phyloP scores from a whole-genome alignment of 192 early-diverging fungal genomes.

The Chytriomyces confervae region DNA sequence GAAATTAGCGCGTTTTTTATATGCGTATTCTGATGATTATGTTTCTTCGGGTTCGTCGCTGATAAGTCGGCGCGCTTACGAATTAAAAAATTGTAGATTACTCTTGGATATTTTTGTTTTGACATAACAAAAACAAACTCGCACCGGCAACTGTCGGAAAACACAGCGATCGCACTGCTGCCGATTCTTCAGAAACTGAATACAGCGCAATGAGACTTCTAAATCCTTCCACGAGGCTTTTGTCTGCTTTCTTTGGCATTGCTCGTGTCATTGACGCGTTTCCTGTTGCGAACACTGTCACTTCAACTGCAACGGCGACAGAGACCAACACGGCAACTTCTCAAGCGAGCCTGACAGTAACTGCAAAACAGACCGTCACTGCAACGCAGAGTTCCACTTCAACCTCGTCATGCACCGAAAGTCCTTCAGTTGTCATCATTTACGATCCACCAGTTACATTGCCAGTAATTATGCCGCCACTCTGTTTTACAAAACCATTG shows the following conservation, averaged over 20 bases:
- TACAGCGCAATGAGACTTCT: not conserved
- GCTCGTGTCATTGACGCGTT: not conserved
- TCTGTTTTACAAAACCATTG: too few relatives aligned
- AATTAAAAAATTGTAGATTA: not conserved
- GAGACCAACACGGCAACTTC: not conserved
- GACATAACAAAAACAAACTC: too few relatives aligned
- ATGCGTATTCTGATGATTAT: not conserved
- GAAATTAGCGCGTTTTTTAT: not conserved
- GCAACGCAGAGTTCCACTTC: not conserved
- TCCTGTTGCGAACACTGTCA: not conserved
- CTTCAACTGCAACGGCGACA: not conserved
- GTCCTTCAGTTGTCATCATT: not conserved
- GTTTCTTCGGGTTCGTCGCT: not conserved
- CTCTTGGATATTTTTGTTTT: not conserved
- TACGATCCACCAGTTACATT: not conserved
- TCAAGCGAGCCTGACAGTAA: not conserved
- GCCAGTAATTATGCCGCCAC: not conserved
- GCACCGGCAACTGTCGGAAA: too few relatives aligned
- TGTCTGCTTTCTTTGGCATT: not conserved
- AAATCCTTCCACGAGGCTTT: not conserved
- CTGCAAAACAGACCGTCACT: not conserved
- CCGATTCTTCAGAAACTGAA: not conserved
- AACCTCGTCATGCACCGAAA: not conserved
- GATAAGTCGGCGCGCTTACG: not conserved
- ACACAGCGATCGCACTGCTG: not conserved